Evolutionary conservation across 176 grass and related monocot genomes (phyloP), one percentile per base, ranked within the genome.

Genomic region (Aegilops umbellulata): DNA sequence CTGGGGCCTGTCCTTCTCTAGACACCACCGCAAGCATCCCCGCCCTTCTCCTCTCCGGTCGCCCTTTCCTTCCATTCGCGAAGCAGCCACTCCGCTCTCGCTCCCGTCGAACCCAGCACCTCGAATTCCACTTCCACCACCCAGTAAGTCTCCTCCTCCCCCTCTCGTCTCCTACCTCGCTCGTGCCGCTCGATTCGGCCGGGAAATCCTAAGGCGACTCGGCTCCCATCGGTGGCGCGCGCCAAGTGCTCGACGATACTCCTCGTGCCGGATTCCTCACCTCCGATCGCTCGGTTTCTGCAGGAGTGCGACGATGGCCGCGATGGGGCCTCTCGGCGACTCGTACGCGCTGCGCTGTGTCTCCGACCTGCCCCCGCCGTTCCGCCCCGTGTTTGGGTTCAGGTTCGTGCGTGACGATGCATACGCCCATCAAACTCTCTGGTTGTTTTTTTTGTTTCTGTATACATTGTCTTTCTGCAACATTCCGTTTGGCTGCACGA

Each of bases 361-460:
- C 32, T 75, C 84, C 11, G 93, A 94, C 58, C 86, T 98, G 73
- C 96, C 96, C 78, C 77, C 84, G 74, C 89, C 85, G 10, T 98
- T 98, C 84, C 92, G 69, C 65, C 44, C 88, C 32, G 65, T 88
- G 25, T 98, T 95, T 53, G 85, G 63, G 79, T 98, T 98, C 90
- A 95, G 96, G 96, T 97, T 61, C 69, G 93, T 61, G 55, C 23
- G 36, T 24, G 5, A 22, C 17, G 10, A 26, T 73, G 15, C 78
- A 38, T 69, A 57, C 25, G 35, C 51, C 14, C 27, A 79, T 70
- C 84, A 5, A 63, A 31, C 39, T 19, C 11, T 4, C 25, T 32
- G 20, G 17, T 47, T 39, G 3, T 65, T 25, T 46, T 38, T 36
- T 42, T 64, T 63, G 78, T 78, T 63, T 31, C 26, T 44, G 12